Evolutionary conservation across 352 stramenopile species (phyloP).

Genomic region (Phytopythium sindhum): DNA sequence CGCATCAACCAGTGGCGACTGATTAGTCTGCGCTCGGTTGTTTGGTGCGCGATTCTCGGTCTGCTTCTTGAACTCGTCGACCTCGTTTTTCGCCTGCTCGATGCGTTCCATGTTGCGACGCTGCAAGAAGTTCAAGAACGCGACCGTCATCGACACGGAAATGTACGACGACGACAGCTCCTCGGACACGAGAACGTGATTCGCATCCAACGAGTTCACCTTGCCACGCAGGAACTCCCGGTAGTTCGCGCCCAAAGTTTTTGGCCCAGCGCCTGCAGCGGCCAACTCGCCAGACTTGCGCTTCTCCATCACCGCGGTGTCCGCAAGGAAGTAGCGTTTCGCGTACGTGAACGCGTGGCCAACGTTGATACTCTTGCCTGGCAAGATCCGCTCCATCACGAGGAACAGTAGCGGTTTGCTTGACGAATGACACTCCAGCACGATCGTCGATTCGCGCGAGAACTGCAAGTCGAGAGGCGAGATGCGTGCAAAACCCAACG

Average conservation of each 20-base stretch:
- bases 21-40: conserved; percentile 18
- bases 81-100: conserved; percentile 45
- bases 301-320: conserved; percentile 60
- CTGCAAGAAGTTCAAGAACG: conserved; percentile 75
- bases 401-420: conserved; percentile 69
- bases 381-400: conserved; percentile 60
- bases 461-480: conserved; percentile 70
- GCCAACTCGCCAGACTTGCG: conserved; percentile 34
- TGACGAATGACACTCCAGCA: conserved; percentile 61
- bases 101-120: conserved; percentile 62
- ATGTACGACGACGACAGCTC: conserved; percentile 80
- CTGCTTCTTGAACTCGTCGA: conserved; percentile 58
- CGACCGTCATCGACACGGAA: conserved; percentile 78
- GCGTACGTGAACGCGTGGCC: conserved; percentile 80
- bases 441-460: conserved; percentile 67
- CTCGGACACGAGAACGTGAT: conserved; percentile 77
- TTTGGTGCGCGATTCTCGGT: conserved; percentile 18
- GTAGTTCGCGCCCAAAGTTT: conserved; percentile 39
- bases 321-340: conserved; percentile 75
- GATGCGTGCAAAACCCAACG: conserved; percentile 72
- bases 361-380: conserved; percentile 58
- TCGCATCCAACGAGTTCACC: conserved; percentile 44
- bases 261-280: conserved; percentile 20
- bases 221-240: conserved; percentile 59
- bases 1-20: conserved; percentile 4